These are phyloP conservation scores for Colletotrichum sp. DNA, from an alignment of 2,329 filamentous ascomycete genomes.

Conservation along the genomic window DNA sequence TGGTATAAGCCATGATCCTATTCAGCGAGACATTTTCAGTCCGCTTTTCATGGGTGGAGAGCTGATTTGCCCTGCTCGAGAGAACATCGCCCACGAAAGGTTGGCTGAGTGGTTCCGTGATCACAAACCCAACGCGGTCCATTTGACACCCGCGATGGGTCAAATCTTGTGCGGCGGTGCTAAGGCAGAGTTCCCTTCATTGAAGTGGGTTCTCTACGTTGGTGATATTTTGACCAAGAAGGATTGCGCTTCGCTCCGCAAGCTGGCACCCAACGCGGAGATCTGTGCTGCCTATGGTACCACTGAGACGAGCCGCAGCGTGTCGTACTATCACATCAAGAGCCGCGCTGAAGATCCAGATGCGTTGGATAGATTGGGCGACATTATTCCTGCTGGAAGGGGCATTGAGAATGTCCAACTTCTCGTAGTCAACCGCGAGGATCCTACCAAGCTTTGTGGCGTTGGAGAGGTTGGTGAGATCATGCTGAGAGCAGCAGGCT, in stretches of 20 bases:
- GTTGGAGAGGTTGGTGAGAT: conserved; percentile 87
- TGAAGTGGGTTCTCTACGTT: conserved; percentile 86
- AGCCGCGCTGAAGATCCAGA: conserved; percentile 65
- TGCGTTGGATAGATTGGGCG: conserved; percentile 50
- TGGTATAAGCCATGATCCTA: conserved; percentile 1
- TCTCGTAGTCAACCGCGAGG: conserved; percentile 76
- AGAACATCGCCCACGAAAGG: conserved; percentile 85
- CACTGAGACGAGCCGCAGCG: conserved; percentile 63
- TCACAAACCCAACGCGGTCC: conserved; percentile 77
- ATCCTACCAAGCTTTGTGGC: conserved; percentile 69
- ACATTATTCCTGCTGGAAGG: conserved; percentile 81
- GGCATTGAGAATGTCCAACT: conserved; percentile 92
- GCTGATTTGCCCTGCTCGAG: conserved; percentile 77
- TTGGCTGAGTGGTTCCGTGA: conserved; percentile 87
- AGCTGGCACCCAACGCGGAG: conserved; percentile 74
- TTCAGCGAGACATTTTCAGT: conserved; percentile 78
- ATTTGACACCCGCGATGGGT: conserved; percentile 95
- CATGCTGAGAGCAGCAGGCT: conserved; percentile 79
- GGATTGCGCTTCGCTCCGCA: conserved; percentile 77
- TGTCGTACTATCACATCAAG: conserved; percentile 79
- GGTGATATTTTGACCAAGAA: conserved; percentile 87
- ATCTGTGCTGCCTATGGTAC: conserved; percentile 91
- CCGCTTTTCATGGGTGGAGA: conserved; percentile 86
- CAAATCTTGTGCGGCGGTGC: conserved; percentile 89
- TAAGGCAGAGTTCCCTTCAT: conserved; percentile 73